Base-by-base conservation (phyloP, 441 rosid genomes). In the Cnidoscolus chayamansa region DNA sequence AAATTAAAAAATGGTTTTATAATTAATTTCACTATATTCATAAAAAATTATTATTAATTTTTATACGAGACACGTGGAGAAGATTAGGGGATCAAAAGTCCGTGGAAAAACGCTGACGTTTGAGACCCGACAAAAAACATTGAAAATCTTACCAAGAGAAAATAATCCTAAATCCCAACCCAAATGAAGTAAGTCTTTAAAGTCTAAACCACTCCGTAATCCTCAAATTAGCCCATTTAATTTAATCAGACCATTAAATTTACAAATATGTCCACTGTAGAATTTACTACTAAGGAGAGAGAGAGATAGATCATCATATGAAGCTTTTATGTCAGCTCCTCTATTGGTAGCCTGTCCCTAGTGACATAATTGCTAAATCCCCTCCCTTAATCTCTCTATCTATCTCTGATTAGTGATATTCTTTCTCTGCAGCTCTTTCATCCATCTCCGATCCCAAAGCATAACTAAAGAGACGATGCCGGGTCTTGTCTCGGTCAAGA, bases 401-500 rank as follows among this genome's bases (percentile, higher is more conserved):
- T 45, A 68, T 68, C 77, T 64, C 77, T 35, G 57, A 69, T 51
- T 25, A 25, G 25, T 25, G 25, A 25, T 25, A 25, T 77, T 70
- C 71, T 72, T 78, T 70, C 54, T 40, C 51, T 43, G 25, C 8
- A 43, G 25, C 62, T 16, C 67, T 45, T 10, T 1, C 19, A 54
- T 40, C 5, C 48, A 30, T 70, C 43, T n/a, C 66, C 16, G 16
- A 67, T 53, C 31, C 61, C 70, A 50, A 69, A 70, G 40, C 58
- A 48, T 31, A 48, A 30, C 35, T 8, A 7, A 32, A 7, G 25
- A 53, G 11, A 72, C 83, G 65, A 94, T 94, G 99, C 99, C 98
- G 47, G 97, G 97, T 67, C 85, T 90, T 43, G 97, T 87, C 35
- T 89, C 97, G 53, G 87, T 89, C 81, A 92, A 90, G 74, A 87